phyloP scores from a whole-genome alignment of 208 protist species.

The Leishmania turanica region DNA sequence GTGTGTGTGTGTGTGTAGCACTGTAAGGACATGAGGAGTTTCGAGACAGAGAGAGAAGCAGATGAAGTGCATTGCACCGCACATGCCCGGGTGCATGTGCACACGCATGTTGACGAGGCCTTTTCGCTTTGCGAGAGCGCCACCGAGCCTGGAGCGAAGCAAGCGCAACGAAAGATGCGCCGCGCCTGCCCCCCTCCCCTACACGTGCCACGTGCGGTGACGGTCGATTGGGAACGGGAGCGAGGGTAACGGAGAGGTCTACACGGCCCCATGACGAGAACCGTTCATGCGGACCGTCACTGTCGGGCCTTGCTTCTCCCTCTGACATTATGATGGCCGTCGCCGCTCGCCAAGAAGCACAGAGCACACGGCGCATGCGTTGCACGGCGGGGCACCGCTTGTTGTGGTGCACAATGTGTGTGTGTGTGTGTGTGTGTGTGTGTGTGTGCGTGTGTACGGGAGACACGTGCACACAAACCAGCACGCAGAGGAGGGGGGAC shows the following conservation, averaged over 20 bases:
- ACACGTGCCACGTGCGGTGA: not conserved
- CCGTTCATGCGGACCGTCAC: not conserved
- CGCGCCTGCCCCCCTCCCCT: not conserved
- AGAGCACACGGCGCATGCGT: not conserved
- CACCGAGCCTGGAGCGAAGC: not conserved
- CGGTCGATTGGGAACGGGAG: not conserved
- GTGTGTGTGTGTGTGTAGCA: not conserved
- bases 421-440: not conserved
- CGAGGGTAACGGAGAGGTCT: not conserved
- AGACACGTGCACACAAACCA: not conserved
- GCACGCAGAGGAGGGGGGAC: not conserved
- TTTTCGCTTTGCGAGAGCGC: not conserved
- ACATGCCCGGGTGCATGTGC: not conserved
- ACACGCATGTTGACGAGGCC: not conserved
- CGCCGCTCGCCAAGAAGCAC: not conserved
- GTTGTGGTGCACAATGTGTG: not conserved
- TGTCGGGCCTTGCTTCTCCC: not conserved
- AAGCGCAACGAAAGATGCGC: not conserved
- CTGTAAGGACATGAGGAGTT: not conserved
- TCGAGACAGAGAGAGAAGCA: not conserved
- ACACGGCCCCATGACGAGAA: not conserved
- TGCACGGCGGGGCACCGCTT: not conserved
- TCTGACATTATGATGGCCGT: not conserved
- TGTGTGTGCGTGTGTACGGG: not conserved
- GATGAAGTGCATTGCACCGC: not conserved